These are phyloP conservation scores for Zygoascus tannicola DNA, from an alignment of 805 yeast genomes.

Conservation along the genomic window DNA sequence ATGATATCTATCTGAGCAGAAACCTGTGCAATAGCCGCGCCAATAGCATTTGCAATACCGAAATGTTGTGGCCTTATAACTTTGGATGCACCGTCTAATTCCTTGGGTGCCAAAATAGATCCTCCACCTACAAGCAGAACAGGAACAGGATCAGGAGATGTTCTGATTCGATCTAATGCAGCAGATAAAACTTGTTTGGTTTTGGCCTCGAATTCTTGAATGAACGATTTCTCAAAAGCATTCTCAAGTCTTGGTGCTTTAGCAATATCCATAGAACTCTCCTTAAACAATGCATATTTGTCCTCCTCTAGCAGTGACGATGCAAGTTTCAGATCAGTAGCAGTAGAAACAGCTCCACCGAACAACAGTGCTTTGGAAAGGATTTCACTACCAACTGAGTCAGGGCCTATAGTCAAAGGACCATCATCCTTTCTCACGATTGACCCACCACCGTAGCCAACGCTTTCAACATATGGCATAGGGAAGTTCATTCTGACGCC, in stretches of 20 bases:
- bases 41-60: slow-evolving; percentile 42
- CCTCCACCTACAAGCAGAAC: slow-evolving; percentile 43
- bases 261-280: not conserved
- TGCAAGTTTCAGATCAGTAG: slow-evolving; percentile 29
- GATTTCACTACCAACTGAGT: slow-evolving; percentile 38
- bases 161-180: slow-evolving; percentile 38
- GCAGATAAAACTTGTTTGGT: slow-evolving; percentile 29
- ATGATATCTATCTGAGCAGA: slow-evolving; percentile 25
- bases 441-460: slow-evolving; percentile 45
- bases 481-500: slow-evolving; percentile 39
- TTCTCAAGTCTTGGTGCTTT: not conserved
- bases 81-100: slow-evolving; percentile 34
- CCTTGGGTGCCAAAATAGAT: slow-evolving; percentile 35
- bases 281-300: not conserved
- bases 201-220: slow-evolving; percentile 6
- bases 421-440: slow-evolving; percentile 18
- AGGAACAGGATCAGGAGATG: slow-evolving; percentile 36
- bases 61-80: slow-evolving; percentile 35
- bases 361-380: slow-evolving; percentile 30
- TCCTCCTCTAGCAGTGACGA: not conserved
- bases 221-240: slow-evolving; percentile 9
- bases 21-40: slow-evolving; percentile 40
- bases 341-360: slow-evolving; percentile 35
- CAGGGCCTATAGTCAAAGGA: slow-evolving; percentile 32
- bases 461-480: slow-evolving; percentile 42